Evolutionary conservation across 352 stramenopile species (phyloP).

Genomic region (Pythium sp.): DNA sequence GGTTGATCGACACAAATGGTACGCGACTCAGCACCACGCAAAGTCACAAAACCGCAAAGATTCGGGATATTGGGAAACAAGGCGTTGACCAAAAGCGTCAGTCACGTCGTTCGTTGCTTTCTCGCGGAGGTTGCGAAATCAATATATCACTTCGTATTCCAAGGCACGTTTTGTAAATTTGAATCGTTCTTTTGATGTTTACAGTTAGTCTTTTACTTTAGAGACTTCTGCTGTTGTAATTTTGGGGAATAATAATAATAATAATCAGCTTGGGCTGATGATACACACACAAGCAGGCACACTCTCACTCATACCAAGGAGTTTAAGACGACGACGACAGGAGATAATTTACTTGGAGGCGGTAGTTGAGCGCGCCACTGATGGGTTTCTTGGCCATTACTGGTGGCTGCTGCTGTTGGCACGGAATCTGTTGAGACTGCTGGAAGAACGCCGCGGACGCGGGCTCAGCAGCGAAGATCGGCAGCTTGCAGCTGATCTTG

Average conservation of each 20-base stretch:
- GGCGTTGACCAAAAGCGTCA: too few species aligned
- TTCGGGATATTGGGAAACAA: too few species aligned
- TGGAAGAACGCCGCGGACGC: neutral
- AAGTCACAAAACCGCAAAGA: too few species aligned
- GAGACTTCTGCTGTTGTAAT: neutral
- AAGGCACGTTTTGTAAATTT: too few species aligned
- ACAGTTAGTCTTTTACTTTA: neutral
- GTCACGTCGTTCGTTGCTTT: too few species aligned
- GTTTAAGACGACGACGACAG: constrained; percentile 13
- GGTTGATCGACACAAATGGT: too few species aligned
- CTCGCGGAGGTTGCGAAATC: too few species aligned
- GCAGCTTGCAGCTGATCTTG: constrained; percentile 12
- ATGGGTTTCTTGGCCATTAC: constrained; percentile 7
- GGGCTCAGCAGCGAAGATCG: neutral
- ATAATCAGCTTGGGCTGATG: neutral
- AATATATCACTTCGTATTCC: too few species aligned
- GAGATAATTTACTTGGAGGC: constrained; percentile 14
- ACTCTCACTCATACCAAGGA: neutral
- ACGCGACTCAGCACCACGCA: too few species aligned
- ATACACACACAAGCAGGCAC: neutral
- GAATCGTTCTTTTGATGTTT: too few species aligned
- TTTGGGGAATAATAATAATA: neutral
- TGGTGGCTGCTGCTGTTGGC: constrained; percentile 4
- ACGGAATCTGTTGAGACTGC: constrained; percentile 11
- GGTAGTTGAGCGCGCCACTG: constrained; percentile 13